phyloP scores from a whole-genome alignment of 352 stramenopile genomes.

The Pythium graminicola region DNA sequence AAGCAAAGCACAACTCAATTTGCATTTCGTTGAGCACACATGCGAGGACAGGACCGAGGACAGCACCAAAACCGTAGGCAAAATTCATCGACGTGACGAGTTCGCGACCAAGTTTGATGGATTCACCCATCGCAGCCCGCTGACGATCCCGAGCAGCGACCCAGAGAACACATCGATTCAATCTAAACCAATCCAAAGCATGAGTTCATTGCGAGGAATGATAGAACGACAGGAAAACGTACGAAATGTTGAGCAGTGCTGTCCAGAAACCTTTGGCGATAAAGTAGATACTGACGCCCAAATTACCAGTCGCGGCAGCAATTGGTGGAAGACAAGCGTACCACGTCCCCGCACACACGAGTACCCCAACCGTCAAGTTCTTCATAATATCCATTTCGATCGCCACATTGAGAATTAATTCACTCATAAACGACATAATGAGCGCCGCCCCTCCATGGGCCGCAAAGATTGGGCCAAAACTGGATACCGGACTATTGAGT shows the following conservation, averaged over 20 bases:
- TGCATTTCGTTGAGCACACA: conserved; percentile 42
- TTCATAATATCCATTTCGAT: conserved; percentile 69
- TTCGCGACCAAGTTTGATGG: conserved; percentile 51
- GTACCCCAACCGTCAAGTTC: conserved; percentile 51
- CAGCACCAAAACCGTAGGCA: conserved; percentile 52
- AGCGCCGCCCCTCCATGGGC: conserved; percentile 61
- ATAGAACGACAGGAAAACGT: not conserved
- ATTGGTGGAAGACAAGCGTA: conserved; percentile 57
- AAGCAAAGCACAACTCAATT: conserved; percentile 46
- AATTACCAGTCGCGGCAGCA: conserved; percentile 49
- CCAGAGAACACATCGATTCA: conserved; percentile 67
- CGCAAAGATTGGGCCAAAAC: conserved; percentile 68
- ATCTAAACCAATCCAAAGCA: conserved; percentile 25
- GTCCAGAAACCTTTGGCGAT: conserved; percentile 73
- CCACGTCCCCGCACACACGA: conserved; percentile 54
- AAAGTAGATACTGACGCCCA: conserved; percentile 63
- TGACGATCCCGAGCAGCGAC: conserved; percentile 47
- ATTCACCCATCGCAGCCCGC: conserved; percentile 7
- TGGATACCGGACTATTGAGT: conserved; percentile 46
- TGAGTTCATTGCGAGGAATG: too few species aligned
- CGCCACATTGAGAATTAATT: conserved; percentile 59
- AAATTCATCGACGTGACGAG: conserved; percentile 74
- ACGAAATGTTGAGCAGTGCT: conserved; percentile 73
- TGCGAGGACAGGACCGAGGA: conserved; percentile 45
- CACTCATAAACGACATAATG: conserved; percentile 74